Evolutionary conservation across 768 basidiomycete genomes (phyloP).

Genomic region (Leccinellum luteum): DNA sequence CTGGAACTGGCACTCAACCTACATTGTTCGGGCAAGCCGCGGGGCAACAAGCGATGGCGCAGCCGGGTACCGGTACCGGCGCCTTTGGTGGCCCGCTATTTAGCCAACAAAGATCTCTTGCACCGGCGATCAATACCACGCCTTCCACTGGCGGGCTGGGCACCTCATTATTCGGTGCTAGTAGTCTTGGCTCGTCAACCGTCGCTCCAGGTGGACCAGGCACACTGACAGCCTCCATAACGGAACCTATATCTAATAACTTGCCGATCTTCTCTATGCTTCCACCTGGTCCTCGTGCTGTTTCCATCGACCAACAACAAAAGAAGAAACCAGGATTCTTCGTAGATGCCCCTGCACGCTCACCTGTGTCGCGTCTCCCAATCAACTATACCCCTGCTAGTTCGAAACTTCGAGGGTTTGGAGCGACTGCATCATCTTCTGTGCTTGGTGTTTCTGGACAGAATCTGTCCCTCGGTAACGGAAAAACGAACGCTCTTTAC

Average conservation of each 20-base stretch:
- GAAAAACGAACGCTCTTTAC: constrained; percentile 54
- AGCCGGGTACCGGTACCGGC: constrained; percentile 33
- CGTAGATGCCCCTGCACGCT: constrained; percentile 71
- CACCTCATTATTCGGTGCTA: constrained; percentile 39
- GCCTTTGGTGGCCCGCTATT: constrained; percentile 48
- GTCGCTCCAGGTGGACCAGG: constrained; percentile 50
- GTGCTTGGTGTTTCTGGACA: constrained; percentile 31
- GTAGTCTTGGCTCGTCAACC: constrained; percentile 39
- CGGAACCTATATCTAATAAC: constrained; percentile 75
- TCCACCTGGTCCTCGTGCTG: constrained; percentile 64
- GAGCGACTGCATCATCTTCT: constrained; percentile 40
- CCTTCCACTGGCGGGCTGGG: constrained; percentile 39
- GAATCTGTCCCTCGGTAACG: constrained; percentile 48
- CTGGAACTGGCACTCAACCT: constrained; percentile 27
- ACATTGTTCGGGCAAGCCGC: constrained; percentile 53
- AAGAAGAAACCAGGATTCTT: constrained; percentile 81
- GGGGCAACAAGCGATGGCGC: constrained; percentile 41
- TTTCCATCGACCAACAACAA: constrained; percentile 55
- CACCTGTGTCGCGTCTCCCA: constrained; percentile 62
- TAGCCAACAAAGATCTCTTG: constrained; percentile 46
- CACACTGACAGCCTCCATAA: constrained; percentile 79
- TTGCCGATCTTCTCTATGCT: constrained; percentile 75
- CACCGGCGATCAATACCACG: constrained; percentile 45
- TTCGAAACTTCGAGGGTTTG: constrained; percentile 71
- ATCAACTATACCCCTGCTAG: constrained; percentile 62